These are phyloP conservation scores for Malania oleifera DNA, from an alignment of 164 flowering plant genomes.

Conservation along the genomic window DNA sequence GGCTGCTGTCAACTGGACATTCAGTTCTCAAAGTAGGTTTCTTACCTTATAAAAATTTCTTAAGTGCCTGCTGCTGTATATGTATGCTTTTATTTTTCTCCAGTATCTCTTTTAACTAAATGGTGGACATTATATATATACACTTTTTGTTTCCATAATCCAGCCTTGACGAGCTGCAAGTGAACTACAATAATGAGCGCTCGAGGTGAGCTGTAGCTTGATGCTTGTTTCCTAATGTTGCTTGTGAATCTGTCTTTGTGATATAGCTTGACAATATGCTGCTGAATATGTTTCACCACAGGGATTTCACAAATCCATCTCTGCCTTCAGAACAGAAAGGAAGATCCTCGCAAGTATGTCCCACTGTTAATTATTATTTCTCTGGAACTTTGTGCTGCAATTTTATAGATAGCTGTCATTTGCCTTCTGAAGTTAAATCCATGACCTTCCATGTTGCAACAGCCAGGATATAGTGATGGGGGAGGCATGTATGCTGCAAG, in stretches of 20 bases:
- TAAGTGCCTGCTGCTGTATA: not conserved
- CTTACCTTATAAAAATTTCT: not conserved
- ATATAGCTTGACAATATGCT: not conserved
- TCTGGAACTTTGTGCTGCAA: not conserved
- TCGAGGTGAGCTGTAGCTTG: constrained; percentile 61
- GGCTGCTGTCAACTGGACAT: constrained; percentile 99
- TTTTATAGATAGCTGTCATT: not conserved
- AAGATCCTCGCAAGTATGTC: constrained; percentile 73
- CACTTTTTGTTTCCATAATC: constrained; percentile 10
- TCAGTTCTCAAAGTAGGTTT: constrained; percentile 87
- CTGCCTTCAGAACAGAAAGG: constrained; percentile 91
- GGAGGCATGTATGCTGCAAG: constrained; percentile 54
- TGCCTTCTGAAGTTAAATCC: constrained; percentile 1
- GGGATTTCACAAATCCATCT: constrained; percentile 88
- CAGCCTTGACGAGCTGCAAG: constrained; percentile 97
- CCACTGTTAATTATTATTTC: not conserved
- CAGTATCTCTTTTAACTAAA: not conserved
- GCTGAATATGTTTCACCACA: constrained; percentile 5
- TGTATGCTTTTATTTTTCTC: not conserved
- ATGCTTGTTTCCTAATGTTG: not conserved
- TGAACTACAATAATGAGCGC: constrained; percentile 91
- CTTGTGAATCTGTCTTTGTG: not conserved
- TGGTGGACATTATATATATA: constrained; percentile 1
- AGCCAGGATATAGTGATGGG: constrained; percentile 77
- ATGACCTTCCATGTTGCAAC: constrained; percentile 16